Percentiles rank a stretch among this genome's conserved stretches.
Evolutionary conservation across 202 grass and related monocot species (phyloP).

Genomic region (Zoysia matrella): DNA sequence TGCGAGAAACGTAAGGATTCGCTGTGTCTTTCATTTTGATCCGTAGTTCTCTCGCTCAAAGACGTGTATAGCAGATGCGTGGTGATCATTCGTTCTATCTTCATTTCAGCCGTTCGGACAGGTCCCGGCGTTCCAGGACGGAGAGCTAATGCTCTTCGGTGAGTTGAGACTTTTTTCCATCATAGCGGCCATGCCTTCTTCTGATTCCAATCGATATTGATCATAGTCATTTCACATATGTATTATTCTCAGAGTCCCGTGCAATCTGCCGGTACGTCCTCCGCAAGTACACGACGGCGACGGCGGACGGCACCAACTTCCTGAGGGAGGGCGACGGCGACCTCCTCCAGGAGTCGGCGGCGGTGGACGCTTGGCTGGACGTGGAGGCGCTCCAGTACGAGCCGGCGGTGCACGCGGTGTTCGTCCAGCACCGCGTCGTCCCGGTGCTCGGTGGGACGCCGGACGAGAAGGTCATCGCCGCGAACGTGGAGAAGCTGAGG

Average conservation of each 20-base stretch:
- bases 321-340: conserved; percentile 15
- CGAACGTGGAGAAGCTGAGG: too few relatives aligned
- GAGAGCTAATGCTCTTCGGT: background rate
- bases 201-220: background rate
- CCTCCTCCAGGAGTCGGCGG: background rate
- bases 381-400: conserved; percentile 44
- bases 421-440: conserved; percentile 35
- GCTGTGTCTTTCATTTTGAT: background rate
- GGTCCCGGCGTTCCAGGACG: conserved; percentile 43
- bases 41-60: background rate
- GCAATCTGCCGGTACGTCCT: conserved; percentile 16
- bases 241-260: background rate
- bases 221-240: too few relatives aligned
- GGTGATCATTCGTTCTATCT: background rate
- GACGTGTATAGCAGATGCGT: background rate
- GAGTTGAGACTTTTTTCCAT: background rate
- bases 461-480: too few relatives aligned
- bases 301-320: background rate
- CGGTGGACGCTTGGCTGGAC: conserved; percentile 34
- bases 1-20: conserved; percentile 45
- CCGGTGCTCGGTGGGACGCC: conserved; percentile 33
- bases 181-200: background rate
- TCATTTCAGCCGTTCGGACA: conserved; percentile 42
- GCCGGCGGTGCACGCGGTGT: background rate
- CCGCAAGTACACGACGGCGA: background rate